phyloP scores from a whole-genome alignment of 805 yeast genomes.

The Wickerhamiella shivajii region DNA sequence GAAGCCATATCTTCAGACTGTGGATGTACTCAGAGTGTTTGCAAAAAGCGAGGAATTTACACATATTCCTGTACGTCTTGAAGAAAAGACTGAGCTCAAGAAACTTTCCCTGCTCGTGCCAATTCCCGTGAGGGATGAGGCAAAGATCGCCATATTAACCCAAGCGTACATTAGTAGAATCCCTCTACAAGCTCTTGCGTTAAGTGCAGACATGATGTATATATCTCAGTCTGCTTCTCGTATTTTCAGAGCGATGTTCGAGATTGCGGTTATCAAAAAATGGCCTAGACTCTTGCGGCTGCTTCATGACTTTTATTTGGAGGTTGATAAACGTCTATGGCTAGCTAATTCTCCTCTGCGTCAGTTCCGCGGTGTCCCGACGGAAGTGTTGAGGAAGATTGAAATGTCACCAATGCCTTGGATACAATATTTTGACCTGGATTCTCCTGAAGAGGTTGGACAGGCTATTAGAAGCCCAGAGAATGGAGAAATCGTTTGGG shows the following conservation, averaged over 20 bases:
- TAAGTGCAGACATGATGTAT: constrained; percentile 85
- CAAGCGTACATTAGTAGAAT: constrained; percentile 79
- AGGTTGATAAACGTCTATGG: constrained; percentile 79
- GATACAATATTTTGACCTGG: constrained; percentile 53
- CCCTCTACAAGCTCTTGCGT: constrained; percentile 70
- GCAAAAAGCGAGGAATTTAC: constrained; percentile 75
- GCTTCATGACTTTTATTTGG: constrained; percentile 53
- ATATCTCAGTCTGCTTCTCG: constrained; percentile 90
- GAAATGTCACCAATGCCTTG: constrained; percentile 79
- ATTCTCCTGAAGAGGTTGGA: constrained; percentile 60
- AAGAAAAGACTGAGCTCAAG: constrained; percentile 61
- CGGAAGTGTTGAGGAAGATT: constrained; percentile 51
- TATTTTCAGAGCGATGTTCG: constrained; percentile 69
- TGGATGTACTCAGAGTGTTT: constrained; percentile 67
- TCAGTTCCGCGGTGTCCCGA: constrained; percentile 62
- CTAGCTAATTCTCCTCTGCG: constrained; percentile 69
- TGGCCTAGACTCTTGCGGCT: constrained; percentile 55
- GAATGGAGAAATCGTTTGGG: constrained; percentile 38
- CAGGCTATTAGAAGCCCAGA: constrained; percentile 64
- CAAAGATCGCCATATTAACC: constrained; percentile 64
- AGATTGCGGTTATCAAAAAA: constrained; percentile 50
- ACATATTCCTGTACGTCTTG: constrained; percentile 70
- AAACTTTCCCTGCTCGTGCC: constrained; percentile 65
- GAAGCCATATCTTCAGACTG: constrained; percentile 47
- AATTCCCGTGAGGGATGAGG: constrained; percentile 68